A percentile compares a stretch with the other conserved stretches of the same genome.
Evolutionary conservation across 306 rosid genomes (phyloP).

Genomic region (Biancaea sappan): DNA sequence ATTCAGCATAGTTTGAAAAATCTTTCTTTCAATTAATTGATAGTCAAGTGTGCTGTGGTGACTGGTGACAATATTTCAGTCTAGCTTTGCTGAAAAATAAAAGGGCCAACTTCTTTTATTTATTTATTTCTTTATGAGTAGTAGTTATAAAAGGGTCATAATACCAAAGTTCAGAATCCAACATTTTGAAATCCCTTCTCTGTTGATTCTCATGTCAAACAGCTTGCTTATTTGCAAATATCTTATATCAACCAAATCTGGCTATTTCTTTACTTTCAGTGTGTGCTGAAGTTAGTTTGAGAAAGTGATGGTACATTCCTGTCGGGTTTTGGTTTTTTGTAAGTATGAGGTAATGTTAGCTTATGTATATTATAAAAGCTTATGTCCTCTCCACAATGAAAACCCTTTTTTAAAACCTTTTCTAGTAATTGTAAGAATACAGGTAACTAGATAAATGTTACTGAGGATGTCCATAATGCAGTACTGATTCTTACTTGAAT

Average conservation of each 20-base stretch:
- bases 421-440: background rate
- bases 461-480: constrained; percentile 11
- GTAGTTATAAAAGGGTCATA: background rate
- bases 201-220: background rate
- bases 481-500: constrained; percentile 1
- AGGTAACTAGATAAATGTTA: background rate
- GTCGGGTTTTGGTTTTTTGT: constrained; percentile 8
- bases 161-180: background rate
- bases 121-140: background rate
- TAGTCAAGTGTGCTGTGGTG: background rate
- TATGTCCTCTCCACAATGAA: background rate
- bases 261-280: background rate
- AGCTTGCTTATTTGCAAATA: background rate
- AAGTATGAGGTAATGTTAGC: background rate
- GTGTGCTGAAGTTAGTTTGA: background rate
- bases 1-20: background rate
- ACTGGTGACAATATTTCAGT: background rate
- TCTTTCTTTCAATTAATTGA: background rate
- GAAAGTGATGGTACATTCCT: constrained; percentile 4
- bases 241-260: background rate
- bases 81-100: background rate
- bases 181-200: background rate
- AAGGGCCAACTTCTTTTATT: background rate
- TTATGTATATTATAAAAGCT: background rate
- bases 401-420: background rate